These are phyloP conservation scores for Stachybotrys echinatus DNA, from an alignment of 2,329 filamentous ascomycete species.

Conservation along the genomic window DNA sequence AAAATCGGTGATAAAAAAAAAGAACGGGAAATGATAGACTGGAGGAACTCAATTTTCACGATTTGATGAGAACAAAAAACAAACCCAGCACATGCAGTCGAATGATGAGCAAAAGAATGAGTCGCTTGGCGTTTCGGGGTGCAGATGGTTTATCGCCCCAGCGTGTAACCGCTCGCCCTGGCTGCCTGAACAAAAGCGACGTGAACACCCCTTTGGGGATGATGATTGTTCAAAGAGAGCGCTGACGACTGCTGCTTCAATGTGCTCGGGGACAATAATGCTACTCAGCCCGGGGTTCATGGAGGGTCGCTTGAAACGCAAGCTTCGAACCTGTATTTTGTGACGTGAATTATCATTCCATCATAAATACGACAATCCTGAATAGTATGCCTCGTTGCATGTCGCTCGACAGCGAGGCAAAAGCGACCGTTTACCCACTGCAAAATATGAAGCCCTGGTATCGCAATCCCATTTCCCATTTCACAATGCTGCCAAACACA, in stretches of 20 bases:
- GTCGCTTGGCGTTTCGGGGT: constrained; percentile 17
- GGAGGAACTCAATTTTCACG: too few relatives aligned
- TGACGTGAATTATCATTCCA: too few relatives aligned
- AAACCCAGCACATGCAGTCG: constrained; percentile 26
- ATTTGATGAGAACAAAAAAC: constrained; percentile 3
- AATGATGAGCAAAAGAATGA: constrained; percentile 41
- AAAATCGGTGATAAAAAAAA: constrained; percentile 3
- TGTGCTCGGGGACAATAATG: not conserved
- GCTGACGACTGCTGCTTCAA: constrained; percentile 20
- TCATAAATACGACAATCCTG: too few relatives aligned
- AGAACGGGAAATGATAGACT: not conserved
- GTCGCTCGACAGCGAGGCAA: too few relatives aligned
- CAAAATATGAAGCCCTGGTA: too few relatives aligned
- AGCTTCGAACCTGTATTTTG: too few relatives aligned
- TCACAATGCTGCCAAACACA: too few relatives aligned
- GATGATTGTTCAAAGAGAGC: constrained; percentile 54
- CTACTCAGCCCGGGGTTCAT: too few relatives aligned
- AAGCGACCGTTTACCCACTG: too few relatives aligned
- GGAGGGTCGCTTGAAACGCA: not conserved
- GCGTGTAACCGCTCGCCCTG: constrained; percentile 32
- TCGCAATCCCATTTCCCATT: too few relatives aligned
- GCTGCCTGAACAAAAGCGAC: constrained; percentile 23
- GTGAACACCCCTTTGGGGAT: constrained; percentile 25
- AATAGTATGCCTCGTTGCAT: too few relatives aligned
- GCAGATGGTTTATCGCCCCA: constrained; percentile 21